Conservation (phyloP, 805 yeast species). For the Saccharomycopsis selenospora region DNA sequence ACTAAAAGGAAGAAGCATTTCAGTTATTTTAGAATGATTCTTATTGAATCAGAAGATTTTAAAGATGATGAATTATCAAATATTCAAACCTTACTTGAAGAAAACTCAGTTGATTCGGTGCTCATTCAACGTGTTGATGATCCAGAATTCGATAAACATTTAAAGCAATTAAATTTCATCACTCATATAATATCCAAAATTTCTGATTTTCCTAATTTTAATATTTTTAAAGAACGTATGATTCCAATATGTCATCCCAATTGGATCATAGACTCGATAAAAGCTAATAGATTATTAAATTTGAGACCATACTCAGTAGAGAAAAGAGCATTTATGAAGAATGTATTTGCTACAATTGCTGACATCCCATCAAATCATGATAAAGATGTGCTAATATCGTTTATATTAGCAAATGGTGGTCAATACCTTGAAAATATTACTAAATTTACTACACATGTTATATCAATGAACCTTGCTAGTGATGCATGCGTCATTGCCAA, state of each 20-base stretch:
- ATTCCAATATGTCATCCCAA: conserved; percentile 56
- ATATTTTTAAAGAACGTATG: conserved; percentile 42
- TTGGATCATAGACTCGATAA: conserved; percentile 51
- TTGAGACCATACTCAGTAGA: conserved; percentile 64
- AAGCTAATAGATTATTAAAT: conserved; percentile 37
- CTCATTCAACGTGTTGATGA: conserved; percentile 23
- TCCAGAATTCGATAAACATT: conserved; percentile 23
- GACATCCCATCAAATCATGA: conserved; percentile 50
- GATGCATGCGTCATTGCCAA: conserved; percentile 55
- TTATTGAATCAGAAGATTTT: conserved; percentile 22
- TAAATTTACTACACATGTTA: conserved; percentile 69
- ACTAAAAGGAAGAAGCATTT: conserved; percentile 17
- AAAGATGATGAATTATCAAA: conserved; percentile 18
- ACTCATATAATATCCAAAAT: conserved; percentile 49
- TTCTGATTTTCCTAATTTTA: conserved; percentile 45
- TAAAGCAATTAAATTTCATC: conserved; percentile 18
- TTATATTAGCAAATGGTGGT: conserved; percentile 54
- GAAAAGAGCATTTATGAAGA: conserved; percentile 55
- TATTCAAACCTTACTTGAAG: conserved; percentile 22
- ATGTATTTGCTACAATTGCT: conserved; percentile 54
- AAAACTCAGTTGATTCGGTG: conserved; percentile 25
- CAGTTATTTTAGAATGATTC: conserved; percentile 23
- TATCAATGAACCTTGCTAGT: conserved; percentile 46
- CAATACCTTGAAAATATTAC: conserved; percentile 61
- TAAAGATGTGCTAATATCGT: conserved; percentile 62